phyloP scores from a whole-genome alignment of 805 yeast genomes.

The Metschnikowia lunata region DNA sequence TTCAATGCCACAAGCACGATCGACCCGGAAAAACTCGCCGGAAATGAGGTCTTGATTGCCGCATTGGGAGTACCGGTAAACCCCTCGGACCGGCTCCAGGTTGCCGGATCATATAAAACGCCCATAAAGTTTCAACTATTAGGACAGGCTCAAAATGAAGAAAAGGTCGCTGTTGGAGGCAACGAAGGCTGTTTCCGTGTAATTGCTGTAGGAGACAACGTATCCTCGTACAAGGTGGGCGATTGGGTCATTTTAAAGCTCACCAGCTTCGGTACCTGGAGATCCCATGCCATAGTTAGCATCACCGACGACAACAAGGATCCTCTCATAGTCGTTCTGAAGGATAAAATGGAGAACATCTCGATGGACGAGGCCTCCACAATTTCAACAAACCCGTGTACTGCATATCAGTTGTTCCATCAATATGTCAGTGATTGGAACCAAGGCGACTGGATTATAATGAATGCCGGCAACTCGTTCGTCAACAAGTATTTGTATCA shows the following conservation, averaged over 20 bases:
- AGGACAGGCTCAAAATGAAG: slow-evolving; percentile 37
- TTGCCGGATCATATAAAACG: slow-evolving; percentile 82
- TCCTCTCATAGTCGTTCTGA: slow-evolving; percentile 13
- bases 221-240: slow-evolving; percentile 44
- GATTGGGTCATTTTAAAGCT: slow-evolving; percentile 19
- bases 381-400: slow-evolving; percentile 19
- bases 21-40: slow-evolving; percentile 18
- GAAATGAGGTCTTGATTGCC: slow-evolving; percentile 53
- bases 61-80: slow-evolving; percentile 81
- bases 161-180: slow-evolving; percentile 65
- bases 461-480: slow-evolving; percentile 33
- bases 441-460: slow-evolving; percentile 30
- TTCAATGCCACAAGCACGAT: slow-evolving; percentile 20
- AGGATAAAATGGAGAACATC: slow-evolving; percentile 1
- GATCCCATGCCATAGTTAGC: slow-evolving; percentile 19
- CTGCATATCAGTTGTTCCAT: slow-evolving; percentile 21
- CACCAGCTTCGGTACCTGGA: slow-evolving; percentile 23
- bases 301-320: slow-evolving; percentile 9
- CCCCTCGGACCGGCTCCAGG: slow-evolving; percentile 85
- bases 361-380: slow-evolving; percentile 21
- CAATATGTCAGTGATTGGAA: slow-evolving; percentile 19
- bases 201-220: slow-evolving; percentile 61
- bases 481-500: slow-evolving; percentile 30
- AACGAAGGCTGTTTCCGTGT: slow-evolving; percentile 91
- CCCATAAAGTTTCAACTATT: slow-evolving; percentile 45